A percentile compares a stretch with the other conserved stretches of the same genome.
Evolutionary conservation across 768 basidiomycete species (phyloP).

Genomic region (Mycena olivaceomarginata): DNA sequence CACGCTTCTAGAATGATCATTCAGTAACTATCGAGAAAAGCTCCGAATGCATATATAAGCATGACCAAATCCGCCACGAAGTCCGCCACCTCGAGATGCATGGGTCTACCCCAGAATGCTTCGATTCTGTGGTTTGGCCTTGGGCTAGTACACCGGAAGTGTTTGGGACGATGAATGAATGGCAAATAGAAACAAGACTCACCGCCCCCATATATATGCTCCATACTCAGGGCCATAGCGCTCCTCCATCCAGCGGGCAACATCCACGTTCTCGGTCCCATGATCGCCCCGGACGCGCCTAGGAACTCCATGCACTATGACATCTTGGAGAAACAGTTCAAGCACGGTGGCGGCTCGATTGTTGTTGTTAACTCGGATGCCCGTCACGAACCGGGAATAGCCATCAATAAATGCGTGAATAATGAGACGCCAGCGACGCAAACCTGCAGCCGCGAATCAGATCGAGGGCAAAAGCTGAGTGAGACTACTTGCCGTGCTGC

Average conservation of each 20-base stretch:
- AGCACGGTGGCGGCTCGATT: conserved; percentile 24
- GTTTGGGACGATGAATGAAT: too few relatives aligned
- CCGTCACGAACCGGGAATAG: conserved; percentile 41
- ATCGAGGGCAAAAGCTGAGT: too few relatives aligned
- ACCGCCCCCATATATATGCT: conserved; percentile 63
- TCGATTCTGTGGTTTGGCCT: too few relatives aligned
- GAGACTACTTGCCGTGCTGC: conserved; percentile 43
- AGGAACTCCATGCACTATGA: conserved; percentile 2
- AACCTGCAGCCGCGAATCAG: conserved; percentile 26
- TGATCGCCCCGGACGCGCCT: conserved; percentile 26
- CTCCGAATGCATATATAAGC: too few relatives aligned
- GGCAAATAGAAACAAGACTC: conserved; percentile 19
- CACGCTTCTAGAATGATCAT: conserved; percentile 9
- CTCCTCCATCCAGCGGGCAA: conserved; percentile 54
- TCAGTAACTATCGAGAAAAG: neutral
- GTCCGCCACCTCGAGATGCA: too few relatives aligned
- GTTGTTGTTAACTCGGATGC: conserved; percentile 25
- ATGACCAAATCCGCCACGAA: too few relatives aligned
- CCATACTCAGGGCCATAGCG: conserved; percentile 46
- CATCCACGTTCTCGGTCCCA: conserved; percentile 54
- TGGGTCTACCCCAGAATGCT: too few relatives aligned
- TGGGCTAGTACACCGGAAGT: too few relatives aligned
- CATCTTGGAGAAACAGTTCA: conserved; percentile 11
- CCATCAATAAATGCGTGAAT: conserved; percentile 55
- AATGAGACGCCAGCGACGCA: conserved; percentile 44